Evolutionary conservation across 176 grass and related monocot genomes (phyloP), one percentile per base, ranked within the genome.

Genomic region (Guadua angustifolia): DNA sequence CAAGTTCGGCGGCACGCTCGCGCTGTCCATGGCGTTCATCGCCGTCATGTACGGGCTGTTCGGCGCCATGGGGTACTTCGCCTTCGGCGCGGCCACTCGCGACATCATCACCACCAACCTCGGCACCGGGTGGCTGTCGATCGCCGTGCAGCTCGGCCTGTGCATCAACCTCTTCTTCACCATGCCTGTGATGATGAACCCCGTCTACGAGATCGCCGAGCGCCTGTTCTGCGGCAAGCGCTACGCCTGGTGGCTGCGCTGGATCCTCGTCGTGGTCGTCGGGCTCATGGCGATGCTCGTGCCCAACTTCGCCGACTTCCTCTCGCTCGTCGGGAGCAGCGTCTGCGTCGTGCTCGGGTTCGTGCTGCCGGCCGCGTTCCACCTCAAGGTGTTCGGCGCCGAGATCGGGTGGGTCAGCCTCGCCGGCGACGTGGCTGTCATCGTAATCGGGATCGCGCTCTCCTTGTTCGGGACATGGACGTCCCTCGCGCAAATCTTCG

Each of bases 101-200:
- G 95, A 98, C 86, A 98, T 98, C 87, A 95, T 98, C 81, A 98
- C 95, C 79, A 92, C 93, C 65, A 98, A 98, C 82, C 88, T 98
- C 78, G 95, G 93, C 42, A 62, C 86, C 25, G 95, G 95, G n/a
- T 88, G 87, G 82, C 80, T 98, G 60, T 95, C 95, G 3, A 80
- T 95, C 63, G 26, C 89, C 29, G 89, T 98, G 84, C 95, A 95
- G 89, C 58, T 98, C 2, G 95, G 95, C 9, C 91, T 99, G 35
- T 99, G 96, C 93, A 88, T 92, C 82, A 99, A 95, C 88, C 92
- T 99, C 83, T 99, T 95, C 87, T 99, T 99, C 89, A 91, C 96
- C 79, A 87, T 99, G 85, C 91, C 96, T 26, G 91, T 99, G 18
- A 94, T 95, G 96, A 99, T 99, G 96, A 93, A 99, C 85, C 93